phyloP scores from a whole-genome alignment of 2,329 filamentous ascomycete genomes.

The Neocucurbitaria cava region DNA sequence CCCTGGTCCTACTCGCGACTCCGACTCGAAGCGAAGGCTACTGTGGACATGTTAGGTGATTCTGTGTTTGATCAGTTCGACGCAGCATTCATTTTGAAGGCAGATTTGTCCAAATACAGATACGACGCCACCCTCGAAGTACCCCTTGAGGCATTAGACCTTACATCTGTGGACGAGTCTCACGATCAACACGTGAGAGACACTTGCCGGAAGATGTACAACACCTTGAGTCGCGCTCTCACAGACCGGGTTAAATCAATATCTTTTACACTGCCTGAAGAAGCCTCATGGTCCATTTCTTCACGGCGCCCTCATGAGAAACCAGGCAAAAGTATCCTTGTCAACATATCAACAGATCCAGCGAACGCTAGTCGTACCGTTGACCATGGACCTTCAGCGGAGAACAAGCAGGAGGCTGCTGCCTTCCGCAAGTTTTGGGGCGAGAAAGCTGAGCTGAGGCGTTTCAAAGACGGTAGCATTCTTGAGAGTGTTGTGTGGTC shows the following conservation, averaged over 20 bases:
- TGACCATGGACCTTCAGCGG: slow-evolving; percentile 86
- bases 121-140: slow-evolving; percentile 62
- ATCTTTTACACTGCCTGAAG: slow-evolving; percentile 39
- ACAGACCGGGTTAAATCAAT: slow-evolving; percentile 77
- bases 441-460: slow-evolving; percentile 86
- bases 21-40: slow-evolving; percentile 75
- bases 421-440: slow-evolving; percentile 94
- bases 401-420: slow-evolving; percentile 82
- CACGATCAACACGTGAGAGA: slow-evolving; percentile 35
- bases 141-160: slow-evolving; percentile 40
- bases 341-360: slow-evolving; percentile 77
- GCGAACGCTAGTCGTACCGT: slow-evolving; percentile 76
- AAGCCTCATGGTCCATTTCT: slow-evolving; percentile 47
- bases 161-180: slow-evolving; percentile 30
- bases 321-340: slow-evolving; percentile 55
- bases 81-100: slow-evolving; percentile 75
- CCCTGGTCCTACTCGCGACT: slow-evolving; percentile 80
- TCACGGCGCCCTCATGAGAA: slow-evolving; percentile 28
- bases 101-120: slow-evolving; percentile 58
- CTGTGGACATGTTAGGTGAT: slow-evolving; percentile 77
- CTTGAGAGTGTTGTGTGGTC: slow-evolving; percentile 90
- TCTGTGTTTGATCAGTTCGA: slow-evolving; percentile 81
- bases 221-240: slow-evolving; percentile 72
- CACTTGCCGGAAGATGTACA: slow-evolving; percentile 66
- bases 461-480: slow-evolving; percentile 95